phyloP scores from a whole-genome alignment of 257 asterid species.

The Jaltomata sinuosa region DNA sequence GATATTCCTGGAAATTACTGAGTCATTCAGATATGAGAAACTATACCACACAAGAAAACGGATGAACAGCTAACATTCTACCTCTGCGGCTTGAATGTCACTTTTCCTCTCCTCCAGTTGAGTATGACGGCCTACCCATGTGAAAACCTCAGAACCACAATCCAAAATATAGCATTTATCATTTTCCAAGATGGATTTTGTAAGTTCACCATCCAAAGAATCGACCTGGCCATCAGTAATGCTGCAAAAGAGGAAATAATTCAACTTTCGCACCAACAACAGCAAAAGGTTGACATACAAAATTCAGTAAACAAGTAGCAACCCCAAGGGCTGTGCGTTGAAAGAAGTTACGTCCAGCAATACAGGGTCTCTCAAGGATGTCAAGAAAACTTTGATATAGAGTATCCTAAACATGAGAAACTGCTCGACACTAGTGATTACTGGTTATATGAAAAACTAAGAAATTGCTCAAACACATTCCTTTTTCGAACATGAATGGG shows the following conservation, averaged over 20 bases:
- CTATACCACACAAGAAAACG: background rate
- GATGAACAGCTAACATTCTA: constrained; percentile 5
- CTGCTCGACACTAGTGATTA: background rate
- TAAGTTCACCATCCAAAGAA: constrained; percentile 69
- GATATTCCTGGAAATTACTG: constrained; percentile 47
- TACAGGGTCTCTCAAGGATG: background rate
- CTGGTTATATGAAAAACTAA: background rate
- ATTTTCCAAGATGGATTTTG: constrained; percentile 81
- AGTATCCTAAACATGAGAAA: background rate
- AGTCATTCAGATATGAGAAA: constrained; percentile 13
- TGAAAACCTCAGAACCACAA: constrained; percentile 87
- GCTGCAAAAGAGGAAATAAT: constrained; percentile 26
- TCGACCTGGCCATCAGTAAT: constrained; percentile 59
- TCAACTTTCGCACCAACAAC: background rate
- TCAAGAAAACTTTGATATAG: background rate
- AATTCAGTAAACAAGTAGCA: background rate
- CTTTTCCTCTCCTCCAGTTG: constrained; percentile 93
- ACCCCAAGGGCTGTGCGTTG: background rate
- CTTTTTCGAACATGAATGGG: background rate
- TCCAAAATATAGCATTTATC: constrained; percentile 81
- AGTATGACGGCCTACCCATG: constrained; percentile 96
- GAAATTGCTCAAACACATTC: background rate
- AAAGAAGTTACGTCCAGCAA: background rate
- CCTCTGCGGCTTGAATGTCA: constrained; percentile 86
- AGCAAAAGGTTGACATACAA: background rate